A percentile compares a stretch with the other conserved stretches of the same genome.
phyloP scores from a whole-genome alignment of 768 basidiomycete genomes.

The Mrakia blollopis region DNA sequence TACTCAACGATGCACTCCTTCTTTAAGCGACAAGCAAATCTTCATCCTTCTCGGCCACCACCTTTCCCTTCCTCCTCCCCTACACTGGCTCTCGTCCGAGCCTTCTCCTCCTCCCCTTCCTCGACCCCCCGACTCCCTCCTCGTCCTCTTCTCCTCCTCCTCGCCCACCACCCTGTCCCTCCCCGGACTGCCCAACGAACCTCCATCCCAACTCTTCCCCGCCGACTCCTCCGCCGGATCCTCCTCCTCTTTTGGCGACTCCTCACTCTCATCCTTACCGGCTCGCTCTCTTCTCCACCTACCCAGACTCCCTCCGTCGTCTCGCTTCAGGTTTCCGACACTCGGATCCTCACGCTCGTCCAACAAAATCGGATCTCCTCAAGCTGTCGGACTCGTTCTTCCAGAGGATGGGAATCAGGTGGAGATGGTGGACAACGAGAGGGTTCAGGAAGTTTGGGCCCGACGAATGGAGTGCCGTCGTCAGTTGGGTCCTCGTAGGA shows the following conservation, averaged over 20 bases:
- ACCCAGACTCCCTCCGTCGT: conserved; percentile 73
- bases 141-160: neutral
- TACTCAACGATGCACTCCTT: conserved; percentile 12
- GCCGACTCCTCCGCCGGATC: neutral
- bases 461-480: conserved; percentile 93
- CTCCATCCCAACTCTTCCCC: neutral
- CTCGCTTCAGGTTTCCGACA: conserved; percentile 58
- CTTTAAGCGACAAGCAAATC: neutral
- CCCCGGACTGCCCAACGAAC: neutral
- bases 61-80: neutral
- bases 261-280: conserved; percentile 4
- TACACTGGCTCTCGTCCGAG: neutral
- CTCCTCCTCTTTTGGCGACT: neutral
- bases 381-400: conserved; percentile 82
- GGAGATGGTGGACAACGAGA: conserved; percentile 95
- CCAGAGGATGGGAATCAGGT: conserved; percentile 80
- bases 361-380: conserved; percentile 83
- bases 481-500: conserved; percentile 93
- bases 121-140: neutral
- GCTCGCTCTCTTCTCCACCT: conserved; percentile 44
- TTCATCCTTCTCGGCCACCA: neutral
- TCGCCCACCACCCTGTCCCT: neutral
- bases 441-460: conserved; percentile 92
- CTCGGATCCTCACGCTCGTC: conserved; percentile 46
- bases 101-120: neutral